A percentile compares a stretch with the other conserved stretches of the same genome.
Evolutionary conservation across 495 filamentous ascomycete species (phyloP).

Genomic region (Penicillium arizonense): DNA sequence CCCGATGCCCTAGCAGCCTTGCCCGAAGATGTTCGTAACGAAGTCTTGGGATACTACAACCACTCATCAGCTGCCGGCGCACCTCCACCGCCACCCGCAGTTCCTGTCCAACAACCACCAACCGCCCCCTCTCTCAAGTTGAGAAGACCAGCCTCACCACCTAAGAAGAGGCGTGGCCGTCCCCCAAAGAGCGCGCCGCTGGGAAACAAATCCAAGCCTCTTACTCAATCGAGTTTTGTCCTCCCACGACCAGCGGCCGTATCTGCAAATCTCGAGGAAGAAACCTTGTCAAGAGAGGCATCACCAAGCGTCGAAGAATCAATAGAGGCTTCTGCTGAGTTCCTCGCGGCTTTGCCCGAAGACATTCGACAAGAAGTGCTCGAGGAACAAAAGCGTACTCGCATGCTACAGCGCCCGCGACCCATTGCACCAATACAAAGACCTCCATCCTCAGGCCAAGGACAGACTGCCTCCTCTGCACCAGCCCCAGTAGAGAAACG

Average conservation of each 20-base stretch:
- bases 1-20: constrained; percentile 72
- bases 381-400: constrained; percentile 62
- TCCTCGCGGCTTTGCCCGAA: constrained; percentile 78
- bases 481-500: constrained; percentile 27
- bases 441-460: constrained; percentile 18
- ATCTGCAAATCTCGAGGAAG: constrained; percentile 5
- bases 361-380: constrained; percentile 78
- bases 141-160: constrained; percentile 54
- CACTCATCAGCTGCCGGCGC: constrained; percentile 7
- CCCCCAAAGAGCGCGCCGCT: constrained; percentile 36
- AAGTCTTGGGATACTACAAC: constrained; percentile 69
- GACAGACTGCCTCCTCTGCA: neutral
- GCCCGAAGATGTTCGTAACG: constrained; percentile 78
- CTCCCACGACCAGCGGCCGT: constrained; percentile 26
- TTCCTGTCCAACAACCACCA: constrained; percentile 48
- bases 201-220: constrained; percentile 41
- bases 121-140: constrained; percentile 30
- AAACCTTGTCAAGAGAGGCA: constrained; percentile 11
- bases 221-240: constrained; percentile 68
- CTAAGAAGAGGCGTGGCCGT: constrained; percentile 56
- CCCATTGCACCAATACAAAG: constrained; percentile 23
- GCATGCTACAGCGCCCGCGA: constrained; percentile 44
- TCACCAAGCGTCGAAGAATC: constrained; percentile 21
- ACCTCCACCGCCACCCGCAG: constrained; percentile 19
- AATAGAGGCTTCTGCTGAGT: constrained; percentile 60